Percentiles rank a stretch among this genome's conserved stretches.
Evolutionary conservation across 2,329 filamentous ascomycete species (phyloP).

Genomic region (Nannizziopsis barbatae): DNA sequence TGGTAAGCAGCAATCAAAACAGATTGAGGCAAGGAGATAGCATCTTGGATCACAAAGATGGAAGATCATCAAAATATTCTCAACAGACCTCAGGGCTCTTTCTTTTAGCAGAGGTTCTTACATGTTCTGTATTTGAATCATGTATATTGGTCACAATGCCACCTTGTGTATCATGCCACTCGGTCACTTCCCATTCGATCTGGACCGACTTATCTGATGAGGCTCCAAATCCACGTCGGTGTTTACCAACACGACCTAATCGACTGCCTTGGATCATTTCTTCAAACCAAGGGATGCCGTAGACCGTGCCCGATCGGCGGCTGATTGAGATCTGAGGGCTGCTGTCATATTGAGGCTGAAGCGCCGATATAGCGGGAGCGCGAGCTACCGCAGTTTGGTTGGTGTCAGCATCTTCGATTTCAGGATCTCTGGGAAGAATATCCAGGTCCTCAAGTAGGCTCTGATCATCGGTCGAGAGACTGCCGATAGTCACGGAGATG

Average conservation of each 20-base stretch:
- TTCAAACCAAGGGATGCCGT: slow-evolving; percentile 77
- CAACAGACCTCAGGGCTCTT: slow-evolving; percentile 16
- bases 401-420: slow-evolving; percentile 12
- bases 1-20: neutral
- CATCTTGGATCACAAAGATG: neutral
- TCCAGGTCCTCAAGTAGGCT: slow-evolving; percentile 62
- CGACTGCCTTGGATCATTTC: slow-evolving; percentile 64
- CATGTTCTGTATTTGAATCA: slow-evolving; percentile 1
- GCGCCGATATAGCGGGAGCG: slow-evolving; percentile 11
- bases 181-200: slow-evolving; percentile 75
- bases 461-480: slow-evolving; percentile 59
- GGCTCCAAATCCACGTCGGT: slow-evolving; percentile 45
- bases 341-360: slow-evolving; percentile 9
- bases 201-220: slow-evolving; percentile 53
- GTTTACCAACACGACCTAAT: slow-evolving; percentile 56
- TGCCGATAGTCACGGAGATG: slow-evolving; percentile 73
- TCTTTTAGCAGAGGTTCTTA: slow-evolving; percentile 14
- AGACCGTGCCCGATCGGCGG: slow-evolving; percentile 29
- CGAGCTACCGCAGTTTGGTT: neutral
- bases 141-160: neutral
- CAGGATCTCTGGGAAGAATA: slow-evolving; percentile 48
- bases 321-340: slow-evolving; percentile 24
- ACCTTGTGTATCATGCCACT: slow-evolving; percentile 48
- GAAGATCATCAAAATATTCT: neutral
- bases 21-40: neutral